These are phyloP conservation scores for Phytophthora quininea DNA, from an alignment of 352 stramenopile genomes.

Conservation along the genomic window DNA sequence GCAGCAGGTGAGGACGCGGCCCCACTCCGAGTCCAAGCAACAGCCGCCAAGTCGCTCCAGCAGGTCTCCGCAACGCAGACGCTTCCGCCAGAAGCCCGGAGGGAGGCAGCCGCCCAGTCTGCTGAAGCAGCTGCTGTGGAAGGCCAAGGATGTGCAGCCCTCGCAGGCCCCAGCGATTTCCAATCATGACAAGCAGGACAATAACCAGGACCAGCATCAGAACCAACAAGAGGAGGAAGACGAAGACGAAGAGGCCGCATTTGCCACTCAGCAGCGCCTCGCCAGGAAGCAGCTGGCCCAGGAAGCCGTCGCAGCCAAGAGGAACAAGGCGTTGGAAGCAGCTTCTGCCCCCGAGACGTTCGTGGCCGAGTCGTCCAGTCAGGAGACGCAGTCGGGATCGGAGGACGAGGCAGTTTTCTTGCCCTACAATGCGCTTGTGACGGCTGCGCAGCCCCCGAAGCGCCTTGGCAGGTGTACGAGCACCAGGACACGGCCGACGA, in stretches of 20 bases:
- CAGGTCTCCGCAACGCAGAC: slow-evolving; percentile 7
- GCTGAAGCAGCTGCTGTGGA: slow-evolving; percentile 72
- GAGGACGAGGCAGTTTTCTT: slow-evolving; percentile 55
- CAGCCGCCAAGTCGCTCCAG: slow-evolving; percentile 7
- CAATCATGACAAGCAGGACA: no score
- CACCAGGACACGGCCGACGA: slow-evolving; percentile 12
- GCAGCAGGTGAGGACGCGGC: neutral
- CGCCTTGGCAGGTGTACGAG: slow-evolving; percentile 15
- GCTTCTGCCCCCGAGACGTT: slow-evolving; percentile 18
- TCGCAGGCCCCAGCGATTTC: neutral
- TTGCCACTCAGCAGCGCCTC: slow-evolving; percentile 44
- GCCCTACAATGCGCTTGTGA: slow-evolving; percentile 31
- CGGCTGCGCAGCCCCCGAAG: slow-evolving; percentile 18
- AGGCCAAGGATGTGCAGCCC: slow-evolving; percentile 47
- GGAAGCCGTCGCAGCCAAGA: slow-evolving; percentile 23
- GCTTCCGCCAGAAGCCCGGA: slow-evolving; percentile 11
- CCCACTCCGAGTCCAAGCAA: neutral
- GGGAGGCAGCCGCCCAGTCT: slow-evolving; percentile 22
- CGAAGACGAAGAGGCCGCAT: slow-evolving; percentile 51
- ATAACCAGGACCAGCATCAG: neutral
- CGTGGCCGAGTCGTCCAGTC: slow-evolving; percentile 55
- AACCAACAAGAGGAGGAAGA: slow-evolving; percentile 2
- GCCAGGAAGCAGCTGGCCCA: slow-evolving; percentile 45
- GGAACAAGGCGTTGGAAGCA: slow-evolving; percentile 12
- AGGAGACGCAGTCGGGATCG: slow-evolving; percentile 75